These are phyloP conservation scores for Heliocybe sulcata DNA, from an alignment of 1,284 basidiomycete genomes.

Conservation along the genomic window DNA sequence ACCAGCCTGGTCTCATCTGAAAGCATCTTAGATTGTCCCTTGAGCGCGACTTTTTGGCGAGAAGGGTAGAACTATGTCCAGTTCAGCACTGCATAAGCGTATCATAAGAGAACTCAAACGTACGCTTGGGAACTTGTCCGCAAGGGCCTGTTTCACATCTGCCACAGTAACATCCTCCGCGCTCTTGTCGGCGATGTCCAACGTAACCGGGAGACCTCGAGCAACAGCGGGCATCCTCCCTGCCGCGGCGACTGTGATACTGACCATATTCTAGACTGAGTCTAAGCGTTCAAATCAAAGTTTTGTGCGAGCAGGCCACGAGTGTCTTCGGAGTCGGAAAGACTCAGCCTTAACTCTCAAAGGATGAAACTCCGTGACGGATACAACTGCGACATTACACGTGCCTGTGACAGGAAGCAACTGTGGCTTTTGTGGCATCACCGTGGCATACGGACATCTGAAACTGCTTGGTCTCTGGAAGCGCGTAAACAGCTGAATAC, in stretches of 20 bases:
- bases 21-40: slow-evolving; percentile 52
- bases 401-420: too few relatives aligned
- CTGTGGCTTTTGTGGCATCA: too few relatives aligned
- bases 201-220: slow-evolving; percentile 43
- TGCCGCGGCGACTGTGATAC: slow-evolving; percentile 45
- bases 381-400: too few relatives aligned
- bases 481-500: too few relatives aligned
- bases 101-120: slow-evolving; percentile 13
- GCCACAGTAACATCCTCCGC: slow-evolving; percentile 39
- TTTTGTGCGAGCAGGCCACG: too few relatives aligned
- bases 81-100: background rate
- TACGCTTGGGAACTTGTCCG: slow-evolving; percentile 54
- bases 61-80: slow-evolving; percentile 53
- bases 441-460: too few relatives aligned
- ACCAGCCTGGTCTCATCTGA: slow-evolving; percentile 56
- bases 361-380: too few relatives aligned
- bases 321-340: too few relatives aligned
- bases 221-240: slow-evolving; percentile 38
- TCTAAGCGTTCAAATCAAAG: too few relatives aligned
- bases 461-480: too few relatives aligned
- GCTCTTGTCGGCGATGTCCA: slow-evolving; percentile 35
- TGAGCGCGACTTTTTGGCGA: slow-evolving; percentile 69
- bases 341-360: too few relatives aligned
- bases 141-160: slow-evolving; percentile 55
- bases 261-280: slow-evolving; percentile 39